phyloP scores from a whole-genome alignment of 106 monocot species.

The Dendrobium huoshanense region DNA sequence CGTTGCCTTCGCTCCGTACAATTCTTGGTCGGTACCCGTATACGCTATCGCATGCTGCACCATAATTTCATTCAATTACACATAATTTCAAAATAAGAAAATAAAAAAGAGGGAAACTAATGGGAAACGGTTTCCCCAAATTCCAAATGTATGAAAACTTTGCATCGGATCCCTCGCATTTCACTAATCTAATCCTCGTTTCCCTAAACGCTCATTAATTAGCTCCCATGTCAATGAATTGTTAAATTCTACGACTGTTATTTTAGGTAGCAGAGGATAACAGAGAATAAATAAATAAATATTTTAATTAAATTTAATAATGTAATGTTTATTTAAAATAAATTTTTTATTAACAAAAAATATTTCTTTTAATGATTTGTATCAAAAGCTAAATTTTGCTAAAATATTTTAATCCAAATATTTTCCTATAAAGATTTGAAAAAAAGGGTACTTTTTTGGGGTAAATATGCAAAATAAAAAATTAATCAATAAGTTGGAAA shows the following conservation, averaged over 20 bases:
- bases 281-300: too few relatives aligned
- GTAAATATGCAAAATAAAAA: too few relatives aligned
- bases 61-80: neutral
- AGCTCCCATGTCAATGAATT: neutral
- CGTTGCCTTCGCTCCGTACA: constrained; percentile 84
- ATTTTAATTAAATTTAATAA: too few relatives aligned
- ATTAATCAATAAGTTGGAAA: too few relatives aligned
- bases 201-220: neutral
- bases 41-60: constrained; percentile 90
- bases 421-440: too few relatives aligned
- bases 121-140: neutral
- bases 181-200: neutral
- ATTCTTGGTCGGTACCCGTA: constrained; percentile 43
- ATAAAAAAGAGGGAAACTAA: neutral
- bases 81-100: neutral
- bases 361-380: too few relatives aligned
- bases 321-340: too few relatives aligned
- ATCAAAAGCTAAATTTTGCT: too few relatives aligned
- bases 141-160: neutral
- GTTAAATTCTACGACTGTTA: neutral
- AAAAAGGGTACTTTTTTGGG: too few relatives aligned
- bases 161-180: neutral
- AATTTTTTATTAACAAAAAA: too few relatives aligned
- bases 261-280: too few relatives aligned
- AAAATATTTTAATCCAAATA: too few relatives aligned